phyloP scores from a whole-genome alignment of 1,139 yeast species.

The Debaryomyces udenii region DNA sequence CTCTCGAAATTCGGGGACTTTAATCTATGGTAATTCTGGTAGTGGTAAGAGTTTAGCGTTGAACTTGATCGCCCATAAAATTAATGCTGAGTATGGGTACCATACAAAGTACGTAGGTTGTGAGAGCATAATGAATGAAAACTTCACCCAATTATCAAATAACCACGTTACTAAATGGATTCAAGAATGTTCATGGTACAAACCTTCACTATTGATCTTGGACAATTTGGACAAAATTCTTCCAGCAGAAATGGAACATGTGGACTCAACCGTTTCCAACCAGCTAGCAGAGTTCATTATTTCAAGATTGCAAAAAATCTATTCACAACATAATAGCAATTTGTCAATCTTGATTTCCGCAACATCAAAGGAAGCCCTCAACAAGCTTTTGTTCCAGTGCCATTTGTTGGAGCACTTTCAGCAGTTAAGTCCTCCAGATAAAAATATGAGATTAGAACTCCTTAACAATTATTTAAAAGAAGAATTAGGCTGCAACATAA shows the following conservation, averaged over 20 bases:
- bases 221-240: conserved; percentile 83
- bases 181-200: conserved; percentile 72
- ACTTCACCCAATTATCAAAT: conserved; percentile 45
- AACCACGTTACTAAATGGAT: conserved; percentile 53
- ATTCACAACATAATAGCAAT: conserved; percentile 43
- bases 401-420: conserved; percentile 71
- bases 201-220: conserved; percentile 73
- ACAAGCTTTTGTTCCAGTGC: conserved; percentile 61
- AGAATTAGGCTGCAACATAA: conserved; percentile 31
- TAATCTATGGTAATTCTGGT: conserved; percentile 76
- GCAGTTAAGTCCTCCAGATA: conserved; percentile 71
- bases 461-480: conserved; percentile 48
- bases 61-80: conserved; percentile 39
- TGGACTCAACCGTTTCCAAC: conserved; percentile 59
- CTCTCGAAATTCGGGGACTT: conserved; percentile 53
- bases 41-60: conserved; percentile 73
- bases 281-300: conserved; percentile 57
- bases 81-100: conserved; percentile 41
- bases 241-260: conserved; percentile 72
- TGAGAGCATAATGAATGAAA: conserved; percentile 62
- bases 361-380: conserved; percentile 65
- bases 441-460: conserved; percentile 57
- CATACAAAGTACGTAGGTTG: conserved; percentile 49
- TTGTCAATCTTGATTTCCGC: conserved; percentile 61
- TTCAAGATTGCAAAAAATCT: conserved; percentile 44